Evolutionary conservation across 306 rosid genomes (phyloP), one percentile per base, ranked within the genome.

Genomic region (Rosa rugosa): DNA sequence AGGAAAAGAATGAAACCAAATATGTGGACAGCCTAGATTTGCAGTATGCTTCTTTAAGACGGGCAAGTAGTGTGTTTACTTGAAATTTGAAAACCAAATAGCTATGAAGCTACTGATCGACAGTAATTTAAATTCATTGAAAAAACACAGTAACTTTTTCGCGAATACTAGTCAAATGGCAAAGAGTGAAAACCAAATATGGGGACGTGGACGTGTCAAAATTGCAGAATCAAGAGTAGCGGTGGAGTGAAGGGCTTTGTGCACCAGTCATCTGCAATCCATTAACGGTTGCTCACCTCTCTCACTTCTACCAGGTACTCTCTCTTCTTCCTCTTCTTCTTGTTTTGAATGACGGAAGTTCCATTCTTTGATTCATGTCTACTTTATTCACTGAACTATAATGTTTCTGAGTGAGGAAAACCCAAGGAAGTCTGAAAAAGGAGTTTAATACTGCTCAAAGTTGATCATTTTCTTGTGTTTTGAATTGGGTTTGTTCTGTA

Each of bases 241-340:
- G 47, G 11, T 41, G 12, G 68, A 22, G 54, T 45, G 53, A 22
- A 74, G 70, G 20, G 57, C 57, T 27, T 62, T 75, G 71, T 25
- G 23, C 18, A 27, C 70, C 79, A 75, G 59, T 75, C 71, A 44
- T 75, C 79, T 60, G 59, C 79, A 75, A 75, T 60, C 79, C 79
- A 60, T 45, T 59, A 45, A 75, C 59, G 20, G 27, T 44, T 13
- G 17, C 23, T 34, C 41, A 8, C 70, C 46, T 14, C 70, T 34
- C 70, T 65, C 45, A 1, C 46, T 66, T 60, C 59, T 27, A 75
- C 42, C 57, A 16, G 78, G 78, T 44, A 44, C 45, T 25, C 31
- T 51, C 11, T 71, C 59, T 47, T 27, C 42, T 40, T 53, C 16
- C 2, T 73, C 20, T 41, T 44, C 42, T 47, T 46, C 2, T 11